Conservation (phyloP, 768 basidiomycete species). For the Russula griseocarnosa region DNA sequence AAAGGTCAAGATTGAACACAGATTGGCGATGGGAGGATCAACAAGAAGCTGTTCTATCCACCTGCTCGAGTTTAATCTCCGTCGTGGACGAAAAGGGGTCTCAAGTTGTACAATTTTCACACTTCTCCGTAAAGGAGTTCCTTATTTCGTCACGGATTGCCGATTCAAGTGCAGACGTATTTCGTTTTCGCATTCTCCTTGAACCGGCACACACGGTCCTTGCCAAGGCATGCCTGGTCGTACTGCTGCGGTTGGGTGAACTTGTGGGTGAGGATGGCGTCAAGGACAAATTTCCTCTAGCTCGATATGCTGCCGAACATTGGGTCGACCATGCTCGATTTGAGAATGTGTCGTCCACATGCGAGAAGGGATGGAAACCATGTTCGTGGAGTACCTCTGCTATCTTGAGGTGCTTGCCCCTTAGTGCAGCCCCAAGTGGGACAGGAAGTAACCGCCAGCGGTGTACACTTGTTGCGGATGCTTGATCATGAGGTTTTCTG, state of each 20-base stretch:
- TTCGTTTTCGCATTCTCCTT: neutral
- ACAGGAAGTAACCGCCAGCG: too few species aligned
- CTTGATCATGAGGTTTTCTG: too few species aligned
- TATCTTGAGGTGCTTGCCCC: too few species aligned
- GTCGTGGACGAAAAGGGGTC: neutral
- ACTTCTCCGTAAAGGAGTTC: conserved; percentile 10
- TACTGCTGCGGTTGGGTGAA: neutral
- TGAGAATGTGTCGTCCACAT: neutral
- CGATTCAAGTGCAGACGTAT: neutral
- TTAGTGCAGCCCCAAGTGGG: too few species aligned
- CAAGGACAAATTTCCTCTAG: neutral
- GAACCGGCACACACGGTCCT: neutral
- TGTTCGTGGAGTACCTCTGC: too few species aligned
- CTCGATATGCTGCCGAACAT: neutral
- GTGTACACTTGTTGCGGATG: too few species aligned
- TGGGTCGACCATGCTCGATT: neutral
- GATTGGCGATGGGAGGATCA: conserved; percentile 9
- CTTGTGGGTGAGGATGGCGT: too few species aligned
- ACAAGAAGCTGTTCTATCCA: neutral
- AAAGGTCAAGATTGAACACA: neutral
- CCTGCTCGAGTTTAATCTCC: neutral
- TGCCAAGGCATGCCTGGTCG: neutral
- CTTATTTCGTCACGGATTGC: neutral
- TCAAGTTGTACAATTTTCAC: conserved; percentile 4
- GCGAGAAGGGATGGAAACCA: neutral